Evolutionary conservation across 2,329 filamentous ascomycete genomes (phyloP).

Genomic region (Colletotrichum musae): DNA sequence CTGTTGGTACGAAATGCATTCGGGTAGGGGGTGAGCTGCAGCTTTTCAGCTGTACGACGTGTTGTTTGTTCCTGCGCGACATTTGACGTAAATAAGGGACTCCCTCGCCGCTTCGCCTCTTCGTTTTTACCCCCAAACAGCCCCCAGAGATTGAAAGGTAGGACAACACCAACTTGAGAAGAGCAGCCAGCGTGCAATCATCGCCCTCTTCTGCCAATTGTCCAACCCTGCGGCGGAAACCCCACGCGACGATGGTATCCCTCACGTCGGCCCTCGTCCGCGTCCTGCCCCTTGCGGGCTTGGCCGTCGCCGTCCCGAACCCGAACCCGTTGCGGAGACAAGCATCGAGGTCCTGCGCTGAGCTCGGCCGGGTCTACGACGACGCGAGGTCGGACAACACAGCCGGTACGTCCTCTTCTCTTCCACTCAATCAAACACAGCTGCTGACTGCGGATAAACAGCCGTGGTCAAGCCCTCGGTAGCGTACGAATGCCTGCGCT

Average conservation of each 20-base stretch:
- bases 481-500: conserved; percentile 42
- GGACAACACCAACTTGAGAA: not conserved
- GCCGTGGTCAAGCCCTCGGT: conserved; percentile 39
- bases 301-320: conserved; percentile 11
- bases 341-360: conserved; percentile 16
- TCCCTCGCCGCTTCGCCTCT: too few species aligned
- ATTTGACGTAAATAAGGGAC: too few species aligned
- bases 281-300: not conserved
- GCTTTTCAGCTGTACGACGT: too few species aligned
- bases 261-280: conserved; percentile 1
- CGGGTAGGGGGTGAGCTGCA: too few species aligned
- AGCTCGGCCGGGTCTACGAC: conserved; percentile 19
- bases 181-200: not conserved
- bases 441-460: not conserved
- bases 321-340: conserved; percentile 10
- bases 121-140: too few species aligned
- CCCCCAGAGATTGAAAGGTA: not conserved
- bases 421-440: not conserved
- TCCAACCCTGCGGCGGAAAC: too few species aligned
- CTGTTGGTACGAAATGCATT: conserved; percentile 2
- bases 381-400: not conserved
- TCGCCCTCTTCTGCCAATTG: not conserved
- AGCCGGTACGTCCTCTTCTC: not conserved
- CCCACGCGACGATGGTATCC: conserved; percentile 8
- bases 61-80: too few species aligned